phyloP scores from a whole-genome alignment of 352 stramenopile genomes.

The Blastocystis sp. region DNA sequence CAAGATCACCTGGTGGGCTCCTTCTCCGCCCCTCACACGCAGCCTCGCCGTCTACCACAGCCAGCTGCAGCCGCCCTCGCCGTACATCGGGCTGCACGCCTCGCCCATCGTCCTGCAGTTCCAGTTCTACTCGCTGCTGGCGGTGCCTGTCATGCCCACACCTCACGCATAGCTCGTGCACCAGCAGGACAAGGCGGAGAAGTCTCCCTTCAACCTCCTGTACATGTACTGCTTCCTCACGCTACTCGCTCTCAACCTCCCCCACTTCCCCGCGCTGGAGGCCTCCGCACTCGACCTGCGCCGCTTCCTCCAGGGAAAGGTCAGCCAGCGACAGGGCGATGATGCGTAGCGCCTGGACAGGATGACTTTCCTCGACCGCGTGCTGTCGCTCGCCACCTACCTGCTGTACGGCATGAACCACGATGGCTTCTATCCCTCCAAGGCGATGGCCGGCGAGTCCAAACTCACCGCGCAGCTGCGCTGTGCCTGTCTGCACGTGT shows the following conservation, averaged over 20 bases:
- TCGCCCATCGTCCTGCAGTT: constrained; percentile 53
- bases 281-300: background rate
- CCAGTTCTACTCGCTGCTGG: constrained; percentile 35
- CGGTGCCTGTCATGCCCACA: background rate
- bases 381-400: constrained; percentile 8
- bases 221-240: constrained; percentile 65
- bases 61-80: background rate
- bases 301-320: constrained; percentile 7
- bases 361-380: background rate
- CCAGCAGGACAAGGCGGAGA: constrained; percentile 14
- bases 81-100: constrained; percentile 9
- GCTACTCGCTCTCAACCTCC: constrained; percentile 15
- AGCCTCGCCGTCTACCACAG: constrained; percentile 38
- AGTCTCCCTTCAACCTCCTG: constrained; percentile 51
- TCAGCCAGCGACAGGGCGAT: background rate
- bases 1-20: constrained; percentile 31
- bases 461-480: constrained; percentile 53
- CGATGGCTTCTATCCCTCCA: constrained; percentile 52
- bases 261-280: constrained; percentile 10
- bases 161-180: constrained; percentile 10
- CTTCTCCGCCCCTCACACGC: background rate
- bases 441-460: constrained; percentile 4
- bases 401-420: constrained; percentile 34
- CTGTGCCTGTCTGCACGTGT: constrained; percentile 42
- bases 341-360: background rate